Evolutionary conservation across 2,329 filamentous ascomycete genomes (phyloP).

Genomic region (Fusarium continuum): DNA sequence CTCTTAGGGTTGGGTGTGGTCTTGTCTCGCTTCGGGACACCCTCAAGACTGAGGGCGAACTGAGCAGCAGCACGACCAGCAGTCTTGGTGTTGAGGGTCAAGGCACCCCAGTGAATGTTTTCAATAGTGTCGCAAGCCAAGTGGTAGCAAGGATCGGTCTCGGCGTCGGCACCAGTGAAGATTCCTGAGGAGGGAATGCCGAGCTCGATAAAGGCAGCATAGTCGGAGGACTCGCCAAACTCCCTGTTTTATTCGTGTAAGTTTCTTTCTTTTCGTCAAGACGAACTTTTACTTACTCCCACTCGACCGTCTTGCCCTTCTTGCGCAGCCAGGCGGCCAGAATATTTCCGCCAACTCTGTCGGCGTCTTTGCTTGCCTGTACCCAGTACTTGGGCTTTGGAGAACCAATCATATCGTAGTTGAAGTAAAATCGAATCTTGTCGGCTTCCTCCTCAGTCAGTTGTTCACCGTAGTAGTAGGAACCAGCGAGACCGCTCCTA

Average conservation of each 20-base stretch:
- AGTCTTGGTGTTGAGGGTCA: conserved; percentile 51
- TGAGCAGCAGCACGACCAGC: conserved; percentile 62
- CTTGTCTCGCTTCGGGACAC: conserved; percentile 47
- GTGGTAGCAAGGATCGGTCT: conserved; percentile 52
- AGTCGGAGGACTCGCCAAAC: conserved; percentile 53
- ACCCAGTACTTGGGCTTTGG: conserved; percentile 52
- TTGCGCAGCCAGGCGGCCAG: conserved; percentile 50
- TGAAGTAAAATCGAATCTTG: conserved; percentile 73
- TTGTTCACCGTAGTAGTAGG: conserved; percentile 51
- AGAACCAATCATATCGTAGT: conserved; percentile 76
- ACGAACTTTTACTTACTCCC: conserved; percentile 36
- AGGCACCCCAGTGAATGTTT: conserved; percentile 55
- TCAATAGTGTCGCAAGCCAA: conserved; percentile 51
- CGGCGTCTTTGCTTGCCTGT: conserved; percentile 52
- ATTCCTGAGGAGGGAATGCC: conserved; percentile 54
- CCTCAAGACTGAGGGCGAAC: conserved; percentile 50
- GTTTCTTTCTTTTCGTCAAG: not conserved
- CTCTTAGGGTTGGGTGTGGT: conserved; percentile 43
- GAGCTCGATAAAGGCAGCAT: conserved; percentile 52
- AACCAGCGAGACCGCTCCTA: conserved; percentile 55
- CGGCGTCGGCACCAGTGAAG: conserved; percentile 52
- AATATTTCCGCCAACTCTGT: conserved; percentile 48
- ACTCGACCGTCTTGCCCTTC: conserved; percentile 47
- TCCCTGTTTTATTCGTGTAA: conserved; percentile 32
- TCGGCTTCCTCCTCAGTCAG: conserved; percentile 52